A percentile compares a stretch with the other conserved stretches of the same genome.
These are phyloP conservation scores for Alternaria arborescens DNA, from an alignment of 2,329 filamentous ascomycete species.

Conservation along the genomic window DNA sequence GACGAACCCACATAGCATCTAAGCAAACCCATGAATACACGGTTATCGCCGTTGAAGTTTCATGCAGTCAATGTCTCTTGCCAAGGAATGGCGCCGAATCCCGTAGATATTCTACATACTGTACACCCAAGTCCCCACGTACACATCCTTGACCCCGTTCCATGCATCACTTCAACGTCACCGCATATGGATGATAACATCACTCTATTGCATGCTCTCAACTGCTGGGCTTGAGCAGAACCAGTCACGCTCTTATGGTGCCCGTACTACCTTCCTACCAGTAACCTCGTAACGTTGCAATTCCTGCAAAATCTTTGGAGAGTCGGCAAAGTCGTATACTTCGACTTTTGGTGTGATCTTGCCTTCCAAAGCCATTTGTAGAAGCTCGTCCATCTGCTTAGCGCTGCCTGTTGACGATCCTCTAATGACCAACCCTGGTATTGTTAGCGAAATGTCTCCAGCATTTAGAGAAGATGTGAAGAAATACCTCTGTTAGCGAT, in stretches of 20 bases:
- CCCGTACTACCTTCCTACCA: conserved; percentile 47
- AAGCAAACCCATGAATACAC: not conserved
- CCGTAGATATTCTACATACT: not conserved
- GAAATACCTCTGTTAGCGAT: conserved; percentile 56
- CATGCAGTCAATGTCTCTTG: not conserved
- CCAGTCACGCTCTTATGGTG: conserved; percentile 22
- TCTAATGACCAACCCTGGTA: conserved; percentile 53
- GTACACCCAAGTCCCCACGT: not conserved
- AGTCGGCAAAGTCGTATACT: conserved; percentile 48
- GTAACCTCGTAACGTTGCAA: conserved; percentile 47
- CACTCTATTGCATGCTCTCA: conserved; percentile 3
- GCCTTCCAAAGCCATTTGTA: conserved; percentile 54
- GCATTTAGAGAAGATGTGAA: not conserved
- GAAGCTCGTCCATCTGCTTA: conserved; percentile 57
- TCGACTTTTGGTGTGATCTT: conserved; percentile 53
- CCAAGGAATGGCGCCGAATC: not conserved
- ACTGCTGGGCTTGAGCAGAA: not conserved
- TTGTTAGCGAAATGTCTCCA: conserved; percentile 1
- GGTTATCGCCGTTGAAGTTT: not conserved
- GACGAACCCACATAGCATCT: not conserved
- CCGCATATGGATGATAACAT: not conserved
- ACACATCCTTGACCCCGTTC: not conserved
- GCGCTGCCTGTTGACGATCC: conserved; percentile 58
- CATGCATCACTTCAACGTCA: not conserved
- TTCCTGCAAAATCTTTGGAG: conserved; percentile 47